These are phyloP conservation scores for Phaeosphaeria sp. DNA, from an alignment of 2,329 filamentous ascomycete species.

Conservation along the genomic window DNA sequence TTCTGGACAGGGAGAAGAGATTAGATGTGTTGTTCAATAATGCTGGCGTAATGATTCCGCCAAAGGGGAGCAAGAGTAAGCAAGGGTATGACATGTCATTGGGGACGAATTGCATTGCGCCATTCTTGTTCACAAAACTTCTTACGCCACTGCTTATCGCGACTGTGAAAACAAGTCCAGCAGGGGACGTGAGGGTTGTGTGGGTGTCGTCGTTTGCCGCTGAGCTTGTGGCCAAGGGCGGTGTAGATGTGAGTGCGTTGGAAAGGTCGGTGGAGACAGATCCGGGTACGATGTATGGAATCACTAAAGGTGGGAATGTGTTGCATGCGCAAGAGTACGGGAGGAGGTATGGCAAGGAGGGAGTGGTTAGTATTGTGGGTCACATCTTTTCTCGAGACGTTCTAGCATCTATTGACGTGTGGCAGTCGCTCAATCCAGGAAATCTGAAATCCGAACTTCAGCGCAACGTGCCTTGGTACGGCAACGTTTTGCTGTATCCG, in stretches of 20 bases:
- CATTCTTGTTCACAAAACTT: constrained; percentile 50
- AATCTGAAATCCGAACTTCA: constrained; percentile 37
- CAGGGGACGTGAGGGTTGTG: constrained; percentile 43
- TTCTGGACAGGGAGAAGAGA: constrained; percentile 46
- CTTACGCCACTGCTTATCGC: constrained; percentile 44
- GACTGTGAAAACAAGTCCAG: constrained; percentile 33
- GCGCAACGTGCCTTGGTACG: constrained; percentile 36
- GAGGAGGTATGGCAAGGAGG: constrained; percentile 17
- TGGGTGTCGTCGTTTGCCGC: constrained; percentile 35
- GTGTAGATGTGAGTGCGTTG: constrained; percentile 16
- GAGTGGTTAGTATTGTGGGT: constrained; percentile 30
- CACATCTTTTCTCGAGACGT: background rate
- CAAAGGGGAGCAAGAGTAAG: constrained; percentile 26
- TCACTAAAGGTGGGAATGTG: constrained; percentile 37
- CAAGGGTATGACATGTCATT: constrained; percentile 43
- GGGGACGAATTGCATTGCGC: constrained; percentile 51
- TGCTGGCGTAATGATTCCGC: constrained; percentile 43
- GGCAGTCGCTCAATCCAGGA: constrained; percentile 48
- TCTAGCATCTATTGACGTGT: background rate
- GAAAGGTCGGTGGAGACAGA: background rate
- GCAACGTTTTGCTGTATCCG: background rate
- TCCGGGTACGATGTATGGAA: constrained; percentile 22
- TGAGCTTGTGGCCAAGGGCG: constrained; percentile 16
- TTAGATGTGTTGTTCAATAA: constrained; percentile 53
- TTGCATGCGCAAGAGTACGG: constrained; percentile 32